Evolutionary conservation across 257 asterid genomes (phyloP).

Genomic region (Gynochthodes officinalis): DNA sequence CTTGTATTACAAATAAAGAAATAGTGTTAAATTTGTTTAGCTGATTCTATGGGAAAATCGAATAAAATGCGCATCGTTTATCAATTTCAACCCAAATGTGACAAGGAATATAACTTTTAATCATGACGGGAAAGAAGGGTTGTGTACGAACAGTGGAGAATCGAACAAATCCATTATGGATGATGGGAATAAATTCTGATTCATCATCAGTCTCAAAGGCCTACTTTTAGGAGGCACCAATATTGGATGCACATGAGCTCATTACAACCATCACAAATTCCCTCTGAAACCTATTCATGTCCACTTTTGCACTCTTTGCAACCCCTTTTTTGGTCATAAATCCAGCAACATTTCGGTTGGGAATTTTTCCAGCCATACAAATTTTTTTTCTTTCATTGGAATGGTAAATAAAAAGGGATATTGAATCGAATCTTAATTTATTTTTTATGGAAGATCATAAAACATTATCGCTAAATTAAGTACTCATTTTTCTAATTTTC

Average conservation of each 20-base stretch:
- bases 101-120: conserved; percentile 9
- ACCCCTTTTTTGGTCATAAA: too few species aligned
- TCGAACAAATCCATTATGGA: conserved; percentile 12
- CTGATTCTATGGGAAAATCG: neutral
- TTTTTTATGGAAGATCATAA: too few species aligned
- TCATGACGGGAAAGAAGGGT: conserved; percentile 7
- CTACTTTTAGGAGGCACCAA: conserved; percentile 15
- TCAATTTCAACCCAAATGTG: neutral
- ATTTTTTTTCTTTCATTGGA: too few species aligned
- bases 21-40: too few species aligned
- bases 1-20: too few species aligned
- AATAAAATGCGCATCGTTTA: neutral
- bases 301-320: neutral
- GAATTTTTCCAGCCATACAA: neutral
- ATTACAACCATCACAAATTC: neutral
- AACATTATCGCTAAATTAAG: too few species aligned
- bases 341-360: too few species aligned
- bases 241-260: neutral
- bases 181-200: conserved; percentile 21
- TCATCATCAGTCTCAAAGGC: conserved; percentile 1
- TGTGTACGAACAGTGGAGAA: conserved; percentile 12
- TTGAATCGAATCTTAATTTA: too few species aligned
- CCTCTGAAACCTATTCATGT: neutral
- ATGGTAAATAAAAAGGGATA: too few species aligned
- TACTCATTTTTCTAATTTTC: too few species aligned